phyloP scores from a whole-genome alignment of 495 filamentous ascomycete genomes.

The Penicillium crystallinum region DNA sequence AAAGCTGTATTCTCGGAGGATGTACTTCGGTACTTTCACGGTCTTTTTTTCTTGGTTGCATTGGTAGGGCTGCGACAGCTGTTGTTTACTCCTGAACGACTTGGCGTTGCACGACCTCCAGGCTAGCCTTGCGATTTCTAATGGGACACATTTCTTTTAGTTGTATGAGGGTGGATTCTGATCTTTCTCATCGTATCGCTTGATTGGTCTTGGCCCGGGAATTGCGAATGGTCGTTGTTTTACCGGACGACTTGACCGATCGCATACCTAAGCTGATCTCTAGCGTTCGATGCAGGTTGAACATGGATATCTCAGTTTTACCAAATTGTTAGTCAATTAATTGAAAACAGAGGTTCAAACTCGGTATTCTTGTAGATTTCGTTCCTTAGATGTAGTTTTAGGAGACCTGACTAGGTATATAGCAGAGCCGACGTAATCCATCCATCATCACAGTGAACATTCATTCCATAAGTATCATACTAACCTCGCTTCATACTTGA shows the following conservation, averaged over 20 bases:
- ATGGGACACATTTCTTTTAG: neutral
- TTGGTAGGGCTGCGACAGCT: neutral
- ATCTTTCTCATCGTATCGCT: neutral
- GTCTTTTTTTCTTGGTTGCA: neutral
- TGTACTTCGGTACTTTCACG: too few species aligned
- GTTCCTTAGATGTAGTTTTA: too few species aligned
- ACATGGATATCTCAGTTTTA: too few species aligned
- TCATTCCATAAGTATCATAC: neutral
- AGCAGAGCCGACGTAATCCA: neutral
- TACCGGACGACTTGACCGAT: neutral
- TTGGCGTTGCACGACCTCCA: neutral
- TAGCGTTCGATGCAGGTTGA: neutral
- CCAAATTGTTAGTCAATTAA: neutral
- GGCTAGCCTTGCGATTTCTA: neutral
- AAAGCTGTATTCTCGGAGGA: neutral
- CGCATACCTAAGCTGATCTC: neutral
- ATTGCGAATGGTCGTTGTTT: neutral
- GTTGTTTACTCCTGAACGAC: neutral
- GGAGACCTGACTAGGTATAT: neutral
- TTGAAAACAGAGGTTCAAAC: neutral
- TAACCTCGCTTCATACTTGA: neutral
- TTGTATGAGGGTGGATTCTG: neutral
- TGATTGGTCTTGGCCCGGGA: neutral
- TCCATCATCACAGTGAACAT: neutral
- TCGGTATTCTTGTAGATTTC: too few species aligned